Evolutionary conservation across 2,329 filamentous ascomycete species (phyloP), one percentile per base, ranked within the genome.

Genomic region (Kalmusia sp.): DNA sequence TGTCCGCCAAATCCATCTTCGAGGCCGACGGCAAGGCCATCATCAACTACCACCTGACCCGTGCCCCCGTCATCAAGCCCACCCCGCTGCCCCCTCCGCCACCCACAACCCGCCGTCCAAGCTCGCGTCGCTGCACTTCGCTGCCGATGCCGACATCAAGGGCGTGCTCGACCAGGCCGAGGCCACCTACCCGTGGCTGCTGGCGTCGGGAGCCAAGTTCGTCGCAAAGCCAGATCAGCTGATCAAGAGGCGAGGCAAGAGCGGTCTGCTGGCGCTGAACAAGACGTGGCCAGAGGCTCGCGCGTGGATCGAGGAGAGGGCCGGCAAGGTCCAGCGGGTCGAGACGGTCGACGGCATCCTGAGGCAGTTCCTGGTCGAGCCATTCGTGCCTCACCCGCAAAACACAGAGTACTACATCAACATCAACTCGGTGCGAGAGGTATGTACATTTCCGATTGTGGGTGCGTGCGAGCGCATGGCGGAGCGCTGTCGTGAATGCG

Each of bases 1-100:
- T 96, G 92, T 92, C 91, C 77, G 91, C 95, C 80, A 99, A 99
- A 84, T 90, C 93, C 67, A 98, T 99, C 77, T 82, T 90, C 85
- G 95, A 99, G 86, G 93, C 93, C 85, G 95, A 99, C 84, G 95
- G 95, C 87, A 99, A 99, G 90, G 95, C 95, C 86, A 98, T 99
- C 84, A 87, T 99, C 87, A 98, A 97, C 90, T 99, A 98, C 87
- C 95, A 98, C 85, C 92, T 99, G 81, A 98, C 95, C 71, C 90
- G 95, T 77, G 92, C 95, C 68, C 89, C 92, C 65, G 90, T 96
- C 78, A 96, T 99, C 87, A 98, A 97, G 90, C 91, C 93, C 67
- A 93, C 92, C 74, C 92, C 95, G 80, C 92, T 98, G 52, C 91
- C 93, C 77, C 85, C 65, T 84, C 90, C 62, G 79, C 90, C 63